Evolutionary conservation across 2,329 filamentous ascomycete genomes (phyloP).

Genomic region (Arthroderma sp.): DNA sequence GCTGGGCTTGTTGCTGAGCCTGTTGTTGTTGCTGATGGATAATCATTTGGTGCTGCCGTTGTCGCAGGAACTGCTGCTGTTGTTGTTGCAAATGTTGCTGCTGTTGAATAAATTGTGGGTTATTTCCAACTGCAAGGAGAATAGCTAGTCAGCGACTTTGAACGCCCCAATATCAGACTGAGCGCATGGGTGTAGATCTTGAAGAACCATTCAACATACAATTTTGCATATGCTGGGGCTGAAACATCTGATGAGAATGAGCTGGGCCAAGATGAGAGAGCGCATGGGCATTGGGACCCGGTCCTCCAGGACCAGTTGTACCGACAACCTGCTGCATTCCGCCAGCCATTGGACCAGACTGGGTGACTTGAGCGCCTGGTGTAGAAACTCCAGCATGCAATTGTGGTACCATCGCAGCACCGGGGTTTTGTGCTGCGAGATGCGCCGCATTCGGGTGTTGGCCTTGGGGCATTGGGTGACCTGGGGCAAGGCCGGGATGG

Average conservation of each 20-base stretch:
- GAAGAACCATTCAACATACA: constrained; percentile 20
- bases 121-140: constrained; percentile 22
- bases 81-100: constrained; percentile 19
- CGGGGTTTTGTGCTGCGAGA: constrained; percentile 36
- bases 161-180: neutral
- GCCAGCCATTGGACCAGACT: constrained; percentile 50
- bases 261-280: constrained; percentile 45
- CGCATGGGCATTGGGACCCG: constrained; percentile 45
- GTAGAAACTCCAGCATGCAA: constrained; percentile 50
- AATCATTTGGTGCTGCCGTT: constrained; percentile 22
- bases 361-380: constrained; percentile 45
- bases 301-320: constrained; percentile 36
- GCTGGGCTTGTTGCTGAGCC: constrained; percentile 14
- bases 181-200: too few relatives aligned
- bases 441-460: constrained; percentile 46
- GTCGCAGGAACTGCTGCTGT: constrained; percentile 16
- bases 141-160: too few relatives aligned
- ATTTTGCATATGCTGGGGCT: constrained; percentile 34
- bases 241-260: constrained; percentile 40
- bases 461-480: constrained; percentile 46
- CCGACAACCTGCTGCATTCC: constrained; percentile 49
- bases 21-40: constrained; percentile 22
- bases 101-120: constrained; percentile 36
- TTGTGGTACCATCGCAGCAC: constrained; percentile 38
- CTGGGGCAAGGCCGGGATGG: constrained; percentile 45